Base-by-base conservation (phyloP, 2,329 filamentous ascomycete genomes). In the Cordyceps militaris region DNA sequence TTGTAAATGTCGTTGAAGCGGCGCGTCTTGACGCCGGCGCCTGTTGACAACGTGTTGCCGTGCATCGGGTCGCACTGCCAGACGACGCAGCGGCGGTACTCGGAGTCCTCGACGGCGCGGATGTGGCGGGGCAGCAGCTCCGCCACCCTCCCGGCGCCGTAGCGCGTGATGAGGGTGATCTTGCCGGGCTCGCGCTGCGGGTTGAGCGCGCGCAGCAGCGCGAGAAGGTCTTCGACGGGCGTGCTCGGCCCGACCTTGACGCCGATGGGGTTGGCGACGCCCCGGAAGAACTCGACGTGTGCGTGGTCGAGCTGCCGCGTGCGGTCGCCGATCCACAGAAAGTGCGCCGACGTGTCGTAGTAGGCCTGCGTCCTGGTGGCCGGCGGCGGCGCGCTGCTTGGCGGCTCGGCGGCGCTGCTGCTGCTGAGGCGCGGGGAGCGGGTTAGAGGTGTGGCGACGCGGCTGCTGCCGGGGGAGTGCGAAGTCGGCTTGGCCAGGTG, bases 31-130 rank as follows among this genome's bases (percentile, higher is more conserved):
- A 97, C 84, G 26, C 91, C 91, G 0, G 82, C 76, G 0, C 83
- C 80, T 0, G 89, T 93, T 21, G 82, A 80, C 44, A 79, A 75
- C 38, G 84, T 87, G 73, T 88, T 88, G 61, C 94, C 94, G 74
- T 99, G 94, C 94, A 99, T 99, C 23, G 94, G 94, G 73, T 99
- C 94, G 74, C 93, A 97, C 75, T 97, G 94, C 93, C 93, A 97
- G 65, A 97, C 90, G 4, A 96, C 91, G 23, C 73, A 74, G 52
- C 77, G 72, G 48, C 71, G 71, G 72, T 84, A 85, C 72, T 86
- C 91, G 58, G 88, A 92, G 65, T 80, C 80, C 71, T 94, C 88
- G 26, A 99, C 93, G 38, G 90, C 91, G 64, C 88, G 84, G 69
- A 99, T 97, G 73, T 97, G 94, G 9, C 76, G 79, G 0, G 91